These are phyloP conservation scores for Microbotryomycetes sp. DNA, from an alignment of 1,284 basidiomycete species.

Conservation along the genomic window DNA sequence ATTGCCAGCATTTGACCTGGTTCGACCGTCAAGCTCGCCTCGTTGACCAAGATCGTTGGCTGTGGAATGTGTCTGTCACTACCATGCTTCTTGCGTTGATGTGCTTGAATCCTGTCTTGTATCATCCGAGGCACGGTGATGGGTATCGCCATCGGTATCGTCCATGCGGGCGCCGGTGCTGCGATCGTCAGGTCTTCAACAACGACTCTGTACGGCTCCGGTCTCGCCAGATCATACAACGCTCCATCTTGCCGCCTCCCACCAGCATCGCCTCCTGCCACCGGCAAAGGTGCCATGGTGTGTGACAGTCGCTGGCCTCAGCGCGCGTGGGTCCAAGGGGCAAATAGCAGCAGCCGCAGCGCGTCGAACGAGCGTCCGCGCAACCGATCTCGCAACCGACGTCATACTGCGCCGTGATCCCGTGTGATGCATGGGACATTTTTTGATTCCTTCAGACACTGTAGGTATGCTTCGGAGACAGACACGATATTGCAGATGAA, in stretches of 20 bases:
- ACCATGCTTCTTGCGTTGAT: neutral
- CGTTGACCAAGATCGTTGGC: slow-evolving; percentile 8
- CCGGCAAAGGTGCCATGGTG: neutral
- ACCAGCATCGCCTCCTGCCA: neutral
- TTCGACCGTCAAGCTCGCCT: slow-evolving; percentile 9
- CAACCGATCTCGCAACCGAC: neutral
- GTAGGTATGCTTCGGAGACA: too few species aligned
- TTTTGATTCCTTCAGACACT: too few species aligned
- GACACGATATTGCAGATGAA: too few species aligned
- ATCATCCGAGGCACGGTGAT: slow-evolving; percentile 20
- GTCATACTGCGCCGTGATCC: too few species aligned
- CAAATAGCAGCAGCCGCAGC: too few species aligned
- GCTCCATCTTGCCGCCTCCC: neutral
- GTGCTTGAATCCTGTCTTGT: neutral
- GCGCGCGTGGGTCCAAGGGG: neutral
- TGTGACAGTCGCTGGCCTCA: neutral
- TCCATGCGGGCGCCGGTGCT: slow-evolving; percentile 11
- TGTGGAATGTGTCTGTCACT: neutral
- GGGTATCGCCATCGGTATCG: slow-evolving; percentile 23
- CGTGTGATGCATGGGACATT: too few species aligned
- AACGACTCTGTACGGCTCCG: neutral
- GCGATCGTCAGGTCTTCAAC: slow-evolving; percentile 10
- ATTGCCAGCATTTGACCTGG: slow-evolving; percentile 30
- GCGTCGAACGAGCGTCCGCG: neutral
- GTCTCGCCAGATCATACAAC: slow-evolving; percentile 6